Percentiles rank a stretch among this genome's conserved stretches.
phyloP scores from a whole-genome alignment of 108 stramenopile species.

The Stephanodiscus minutulus region DNA sequence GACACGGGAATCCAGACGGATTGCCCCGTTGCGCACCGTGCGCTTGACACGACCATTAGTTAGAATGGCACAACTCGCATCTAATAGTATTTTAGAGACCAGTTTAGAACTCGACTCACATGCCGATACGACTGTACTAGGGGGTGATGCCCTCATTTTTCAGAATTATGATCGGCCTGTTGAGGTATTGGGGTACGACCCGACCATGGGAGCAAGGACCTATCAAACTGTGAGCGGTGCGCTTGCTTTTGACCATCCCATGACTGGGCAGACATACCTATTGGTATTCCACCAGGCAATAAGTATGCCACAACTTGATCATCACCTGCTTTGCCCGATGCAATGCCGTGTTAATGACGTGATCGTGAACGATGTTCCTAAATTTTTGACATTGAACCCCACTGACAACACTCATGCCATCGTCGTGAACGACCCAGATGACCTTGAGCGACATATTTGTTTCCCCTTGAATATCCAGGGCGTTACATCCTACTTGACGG shows the following conservation, averaged over 20 bases:
- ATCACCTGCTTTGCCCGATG: constrained; percentile 5
- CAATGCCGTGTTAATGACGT: constrained; percentile 12
- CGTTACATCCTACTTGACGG: background rate
- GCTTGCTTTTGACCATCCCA: background rate
- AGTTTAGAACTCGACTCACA: background rate
- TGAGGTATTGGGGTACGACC: background rate
- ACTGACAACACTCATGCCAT: background rate
- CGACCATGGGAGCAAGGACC: background rate
- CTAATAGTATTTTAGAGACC: background rate
- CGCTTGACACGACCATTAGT: background rate
- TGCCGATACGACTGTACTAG: background rate
- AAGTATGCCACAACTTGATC: no score
- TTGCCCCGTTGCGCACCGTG: no score
- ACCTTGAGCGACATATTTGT: background rate
- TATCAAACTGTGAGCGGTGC: background rate
- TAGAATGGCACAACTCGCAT: background rate
- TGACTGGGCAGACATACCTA: no score
- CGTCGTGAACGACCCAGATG: background rate
- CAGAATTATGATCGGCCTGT: background rate
- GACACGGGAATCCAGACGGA: no score
- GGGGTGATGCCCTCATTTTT: background rate
- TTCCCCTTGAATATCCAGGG: background rate
- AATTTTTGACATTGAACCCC: constrained; percentile 8
- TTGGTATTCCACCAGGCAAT: no score
- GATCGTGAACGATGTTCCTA: constrained; percentile 14